Conservation (phyloP, 1,284 basidiomycete species). For the Filobasidium uniguttulatum region DNA sequence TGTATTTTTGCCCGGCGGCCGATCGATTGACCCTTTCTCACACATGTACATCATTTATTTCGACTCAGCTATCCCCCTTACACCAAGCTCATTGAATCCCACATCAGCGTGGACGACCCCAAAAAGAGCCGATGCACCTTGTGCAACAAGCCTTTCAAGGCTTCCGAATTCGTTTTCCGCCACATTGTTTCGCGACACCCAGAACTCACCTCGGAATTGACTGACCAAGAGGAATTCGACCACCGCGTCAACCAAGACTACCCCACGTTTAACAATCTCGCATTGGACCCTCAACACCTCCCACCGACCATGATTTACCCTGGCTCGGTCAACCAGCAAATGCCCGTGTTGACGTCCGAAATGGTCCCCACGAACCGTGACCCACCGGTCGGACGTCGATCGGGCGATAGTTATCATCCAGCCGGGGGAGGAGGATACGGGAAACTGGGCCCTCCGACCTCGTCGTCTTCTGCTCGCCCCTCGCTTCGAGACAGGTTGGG, state of each 20-base stretch:
- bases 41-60: conserved; percentile 61
- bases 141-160: conserved; percentile 90
- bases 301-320: conserved; percentile 45
- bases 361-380: not conserved
- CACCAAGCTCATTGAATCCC: conserved; percentile 37
- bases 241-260: conserved; percentile 25
- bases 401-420: not conserved
- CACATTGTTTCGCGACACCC: conserved; percentile 79
- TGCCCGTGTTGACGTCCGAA: conserved; percentile 14
- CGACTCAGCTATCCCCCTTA: not conserved
- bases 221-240: conserved; percentile 1
- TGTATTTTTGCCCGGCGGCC: not conserved
- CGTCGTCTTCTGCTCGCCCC: too few species aligned
- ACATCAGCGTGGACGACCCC: conserved; percentile 85
- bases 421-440: not conserved
- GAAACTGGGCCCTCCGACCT: too few species aligned
- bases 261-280: conserved; percentile 82
- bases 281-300: conserved; percentile 78
- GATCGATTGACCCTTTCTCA: conserved; percentile 36
- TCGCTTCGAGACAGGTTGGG: not conserved
- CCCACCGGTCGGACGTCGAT: not conserved
- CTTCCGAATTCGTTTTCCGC: conserved; percentile 86
- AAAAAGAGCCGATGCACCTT: conserved; percentile 89
- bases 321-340: conserved; percentile 32
- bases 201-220: conserved; percentile 47